Evolutionary conservation across 1,284 basidiomycete species (phyloP).

Genomic region (Mycosarcoma mackinlayi): DNA sequence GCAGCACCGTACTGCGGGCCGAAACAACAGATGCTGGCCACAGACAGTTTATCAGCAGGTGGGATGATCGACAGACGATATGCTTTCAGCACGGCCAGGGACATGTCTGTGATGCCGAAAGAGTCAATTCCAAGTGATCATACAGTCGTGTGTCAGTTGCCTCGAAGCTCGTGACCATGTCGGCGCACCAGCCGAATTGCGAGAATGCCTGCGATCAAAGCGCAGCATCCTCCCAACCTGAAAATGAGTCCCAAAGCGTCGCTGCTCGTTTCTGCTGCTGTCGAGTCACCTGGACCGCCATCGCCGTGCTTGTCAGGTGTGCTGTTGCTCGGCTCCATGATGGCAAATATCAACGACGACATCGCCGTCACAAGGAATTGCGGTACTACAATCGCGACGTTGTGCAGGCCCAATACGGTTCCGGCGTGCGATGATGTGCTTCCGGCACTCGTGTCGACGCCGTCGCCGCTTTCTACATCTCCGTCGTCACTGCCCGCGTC

Average conservation of each 20-base stretch:
- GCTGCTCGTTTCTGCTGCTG: slow-evolving; percentile 14
- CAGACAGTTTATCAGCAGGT: too few relatives aligned
- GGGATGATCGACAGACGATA: too few relatives aligned
- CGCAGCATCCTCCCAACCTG: slow-evolving; percentile 7
- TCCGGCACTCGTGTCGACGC: not conserved
- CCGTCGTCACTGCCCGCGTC: not conserved
- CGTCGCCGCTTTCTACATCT: slow-evolving; percentile 9
- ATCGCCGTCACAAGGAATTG: slow-evolving; percentile 77
- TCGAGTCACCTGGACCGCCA: not conserved
- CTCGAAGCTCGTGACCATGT: slow-evolving; percentile 24
- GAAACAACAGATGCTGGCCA: too few relatives aligned
- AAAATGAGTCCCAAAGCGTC: slow-evolving; percentile 12
- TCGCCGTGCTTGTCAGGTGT: not conserved
- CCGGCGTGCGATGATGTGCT: slow-evolving; percentile 74
- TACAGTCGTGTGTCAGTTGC: slow-evolving; percentile 4
- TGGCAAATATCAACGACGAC: slow-evolving; percentile 75
- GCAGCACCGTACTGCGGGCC: too few relatives aligned
- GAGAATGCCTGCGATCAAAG: slow-evolving; percentile 9
- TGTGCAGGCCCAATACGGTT: slow-evolving; percentile 90
- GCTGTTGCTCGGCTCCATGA: slow-evolving; percentile 29
- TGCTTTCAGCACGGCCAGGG: too few relatives aligned
- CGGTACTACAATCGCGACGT: slow-evolving; percentile 52
- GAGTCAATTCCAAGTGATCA: not conserved
- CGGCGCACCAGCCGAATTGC: slow-evolving; percentile 11
- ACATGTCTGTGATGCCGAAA: too few relatives aligned